A percentile compares a stretch with the other conserved stretches of the same genome.
phyloP scores from a whole-genome alignment of 1,284 basidiomycete genomes.

The Apiotrichum brassicae region DNA sequence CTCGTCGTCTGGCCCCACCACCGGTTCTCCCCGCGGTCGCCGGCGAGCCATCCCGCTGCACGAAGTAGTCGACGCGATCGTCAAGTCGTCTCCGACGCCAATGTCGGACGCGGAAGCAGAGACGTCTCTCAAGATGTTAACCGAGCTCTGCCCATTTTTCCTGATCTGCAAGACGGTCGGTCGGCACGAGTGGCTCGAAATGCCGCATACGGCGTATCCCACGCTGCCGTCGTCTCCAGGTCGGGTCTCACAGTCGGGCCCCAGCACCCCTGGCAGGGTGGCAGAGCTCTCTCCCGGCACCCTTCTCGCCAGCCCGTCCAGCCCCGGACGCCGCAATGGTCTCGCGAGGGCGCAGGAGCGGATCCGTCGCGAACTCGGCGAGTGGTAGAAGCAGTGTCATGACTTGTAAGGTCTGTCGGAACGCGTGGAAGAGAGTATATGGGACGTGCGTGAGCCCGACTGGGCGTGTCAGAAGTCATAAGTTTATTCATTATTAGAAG shows the following conservation, averaged over 20 bases:
- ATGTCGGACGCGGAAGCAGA: constrained; percentile 47
- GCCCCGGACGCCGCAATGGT: constrained; percentile 38
- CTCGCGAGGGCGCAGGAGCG: constrained; percentile 42
- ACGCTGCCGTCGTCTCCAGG: too few relatives aligned
- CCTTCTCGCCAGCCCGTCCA: too few relatives aligned
- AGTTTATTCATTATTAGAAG: too few relatives aligned
- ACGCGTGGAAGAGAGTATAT: too few relatives aligned
- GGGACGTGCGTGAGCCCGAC: too few relatives aligned
- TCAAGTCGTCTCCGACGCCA: constrained; percentile 47
- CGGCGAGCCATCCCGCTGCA: constrained; percentile 41
- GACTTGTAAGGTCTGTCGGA: too few relatives aligned
- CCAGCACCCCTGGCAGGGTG: too few relatives aligned
- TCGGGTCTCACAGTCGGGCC: background rate
- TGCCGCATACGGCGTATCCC: too few relatives aligned
- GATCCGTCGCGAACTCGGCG: constrained; percentile 41
- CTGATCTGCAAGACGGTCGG: constrained; percentile 36
- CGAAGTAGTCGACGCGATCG: constrained; percentile 43
- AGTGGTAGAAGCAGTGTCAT: too few relatives aligned
- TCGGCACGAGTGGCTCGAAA: constrained; percentile 45
- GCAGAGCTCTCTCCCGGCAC: too few relatives aligned
- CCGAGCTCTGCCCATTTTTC: constrained; percentile 46
- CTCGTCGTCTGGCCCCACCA: constrained; percentile 25
- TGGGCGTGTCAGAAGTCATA: too few relatives aligned
- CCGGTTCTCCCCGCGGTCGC: constrained; percentile 28
- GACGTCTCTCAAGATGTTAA: constrained; percentile 41